phyloP scores from a whole-genome alignment of 495 filamentous ascomycete genomes.

The Staphylotrichum longicolle region DNA sequence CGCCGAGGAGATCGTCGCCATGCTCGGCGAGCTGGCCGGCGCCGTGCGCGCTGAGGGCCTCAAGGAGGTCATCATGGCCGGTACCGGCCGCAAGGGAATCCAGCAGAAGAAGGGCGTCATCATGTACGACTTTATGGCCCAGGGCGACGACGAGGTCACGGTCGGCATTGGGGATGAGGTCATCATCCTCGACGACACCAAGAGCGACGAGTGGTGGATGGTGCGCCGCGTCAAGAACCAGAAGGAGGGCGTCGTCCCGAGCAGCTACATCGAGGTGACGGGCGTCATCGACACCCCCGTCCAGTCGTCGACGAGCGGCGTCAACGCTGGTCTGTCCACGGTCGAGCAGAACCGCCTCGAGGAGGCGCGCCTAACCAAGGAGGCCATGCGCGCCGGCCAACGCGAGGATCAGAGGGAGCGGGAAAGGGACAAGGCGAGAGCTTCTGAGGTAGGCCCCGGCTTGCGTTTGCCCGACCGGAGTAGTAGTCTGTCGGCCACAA shows the following conservation, averaged over 20 bases:
- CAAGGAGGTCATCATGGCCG: slow-evolving; percentile 80
- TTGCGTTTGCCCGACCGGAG: slow-evolving; percentile 65
- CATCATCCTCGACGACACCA: slow-evolving; percentile 79
- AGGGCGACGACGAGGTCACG: slow-evolving; percentile 94
- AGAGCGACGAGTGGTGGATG: slow-evolving; percentile 98
- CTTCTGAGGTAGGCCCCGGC: slow-evolving; percentile 74
- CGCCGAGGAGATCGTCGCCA: slow-evolving; percentile 84
- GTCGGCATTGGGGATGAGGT: slow-evolving; percentile 90
- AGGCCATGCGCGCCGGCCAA: slow-evolving; percentile 61
- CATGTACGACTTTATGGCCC: slow-evolving; percentile 93
- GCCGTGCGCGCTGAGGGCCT: slow-evolving; percentile 79
- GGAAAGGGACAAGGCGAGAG: slow-evolving; percentile 40
- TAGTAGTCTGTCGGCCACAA: slow-evolving; percentile 58
- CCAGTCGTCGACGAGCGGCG: slow-evolving; percentile 47
- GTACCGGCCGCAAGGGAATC: slow-evolving; percentile 50
- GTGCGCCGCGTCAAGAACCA: slow-evolving; percentile 86
- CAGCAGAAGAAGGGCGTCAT: slow-evolving; percentile 75
- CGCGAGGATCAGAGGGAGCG: slow-evolving; percentile 52
- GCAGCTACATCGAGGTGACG: slow-evolving; percentile 88
- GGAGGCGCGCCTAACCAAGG: slow-evolving; percentile 74
- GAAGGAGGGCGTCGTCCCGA: slow-evolving; percentile 96
- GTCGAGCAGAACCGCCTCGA: slow-evolving; percentile 82
- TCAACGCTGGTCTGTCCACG: slow-evolving; percentile 66
- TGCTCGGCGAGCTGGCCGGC: slow-evolving; percentile 85
- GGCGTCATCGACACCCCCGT: slow-evolving; percentile 52